Evolutionary conservation across 345 rosid genomes (phyloP), one percentile per base, ranked within the genome.

Genomic region (Noccaea bulbosa): DNA sequence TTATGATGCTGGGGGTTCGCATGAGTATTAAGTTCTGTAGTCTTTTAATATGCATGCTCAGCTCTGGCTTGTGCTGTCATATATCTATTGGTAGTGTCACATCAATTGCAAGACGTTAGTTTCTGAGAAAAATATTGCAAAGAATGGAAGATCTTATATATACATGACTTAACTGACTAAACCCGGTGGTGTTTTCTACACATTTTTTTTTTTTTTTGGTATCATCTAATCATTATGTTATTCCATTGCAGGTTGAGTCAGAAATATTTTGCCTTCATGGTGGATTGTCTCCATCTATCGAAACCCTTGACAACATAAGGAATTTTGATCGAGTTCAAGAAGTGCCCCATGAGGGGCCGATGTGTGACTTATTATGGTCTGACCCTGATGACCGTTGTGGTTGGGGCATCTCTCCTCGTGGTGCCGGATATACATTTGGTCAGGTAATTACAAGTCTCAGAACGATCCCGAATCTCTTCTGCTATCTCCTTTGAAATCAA

Each of bases 311-410:
- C 77, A 87, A 88, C 74, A 90, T 93, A 44, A 88, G 98, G 11
- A 90, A 88, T 69, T 90, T 93, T 76, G 97, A 93, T 62, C 88
- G 98, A 30, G 92, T 88, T 76, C 97, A 88, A 83, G 97, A 93
- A 82, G 97, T 93, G 73, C 98, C 98, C 34, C 98, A 93, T 59
- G 98, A 93, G 77, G 98, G 98, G 70, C 97, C 98, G 27, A 90
- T 93, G 97, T 93, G 98, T 71, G 98, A 93, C 80, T 92, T 93
- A n/a, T 77, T 93, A 71, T 93, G 98, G 98, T 90, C 97, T 41
- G 98, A 90, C 56, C 98, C 98, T 2, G 98, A 93, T 71, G 98
- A 93, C 75, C 84, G 97, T 2, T 90, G 97, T 83, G 97, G 96
- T 39, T 93, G 96, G 98, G 98, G 97, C 27, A 88, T 93, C 79